These are phyloP conservation scores for Erysimum cheiranthoides DNA, from an alignment of 345 rosid genomes.

Conservation along the genomic window DNA sequence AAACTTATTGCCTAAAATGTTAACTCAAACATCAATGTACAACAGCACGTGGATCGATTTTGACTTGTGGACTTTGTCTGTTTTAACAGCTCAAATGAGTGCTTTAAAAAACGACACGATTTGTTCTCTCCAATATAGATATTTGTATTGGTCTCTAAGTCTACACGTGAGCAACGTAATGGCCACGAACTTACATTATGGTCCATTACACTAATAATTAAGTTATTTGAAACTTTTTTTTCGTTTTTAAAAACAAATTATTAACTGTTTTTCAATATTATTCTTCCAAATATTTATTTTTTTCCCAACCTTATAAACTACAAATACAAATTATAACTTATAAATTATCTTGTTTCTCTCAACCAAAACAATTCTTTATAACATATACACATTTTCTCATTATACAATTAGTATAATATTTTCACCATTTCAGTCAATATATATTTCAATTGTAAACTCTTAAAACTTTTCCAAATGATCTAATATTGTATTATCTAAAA, in stretches of 20 bases:
- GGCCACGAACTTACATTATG: slow-evolving; percentile 21
- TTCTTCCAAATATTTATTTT: neutral
- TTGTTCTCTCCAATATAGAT: slow-evolving; percentile 2
- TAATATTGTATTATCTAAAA: neutral
- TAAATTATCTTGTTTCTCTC: neutral
- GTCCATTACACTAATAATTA: neutral
- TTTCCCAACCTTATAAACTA: neutral
- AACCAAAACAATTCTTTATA: neutral
- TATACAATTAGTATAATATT: neutral
- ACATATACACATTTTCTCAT: neutral
- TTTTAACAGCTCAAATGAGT: neutral
- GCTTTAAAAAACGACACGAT: slow-evolving; percentile 19
- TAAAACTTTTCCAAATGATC: neutral
- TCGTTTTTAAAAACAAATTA: too few species aligned
- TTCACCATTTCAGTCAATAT: neutral
- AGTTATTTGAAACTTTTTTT: neutral
- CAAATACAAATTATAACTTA: neutral
- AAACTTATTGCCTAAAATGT: neutral
- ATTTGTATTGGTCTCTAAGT: slow-evolving; percentile 1
- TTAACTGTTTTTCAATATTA: neutral
- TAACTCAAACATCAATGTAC: neutral
- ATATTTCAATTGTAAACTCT: neutral
- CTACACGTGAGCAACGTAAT: slow-evolving; percentile 31
- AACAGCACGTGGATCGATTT: neutral
- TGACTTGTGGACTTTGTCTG: neutral